Evolutionary conservation across 768 basidiomycete genomes (phyloP).

Genomic region (Mycena albidolilacea): DNA sequence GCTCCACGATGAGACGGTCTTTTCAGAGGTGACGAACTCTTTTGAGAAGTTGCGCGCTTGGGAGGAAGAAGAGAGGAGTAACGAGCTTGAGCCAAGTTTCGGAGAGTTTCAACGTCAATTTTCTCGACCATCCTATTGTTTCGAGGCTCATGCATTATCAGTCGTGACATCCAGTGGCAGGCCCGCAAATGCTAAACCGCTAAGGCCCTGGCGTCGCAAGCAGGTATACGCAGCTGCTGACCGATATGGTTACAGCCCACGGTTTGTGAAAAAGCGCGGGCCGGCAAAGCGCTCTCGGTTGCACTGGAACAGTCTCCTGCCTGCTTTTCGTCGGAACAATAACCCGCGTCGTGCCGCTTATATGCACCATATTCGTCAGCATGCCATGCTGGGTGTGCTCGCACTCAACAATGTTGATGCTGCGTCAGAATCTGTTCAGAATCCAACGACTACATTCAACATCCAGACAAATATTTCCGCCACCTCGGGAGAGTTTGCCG

Average conservation of each 20-base stretch:
- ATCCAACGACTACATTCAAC: too few relatives aligned
- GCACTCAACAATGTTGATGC: background rate
- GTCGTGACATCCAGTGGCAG: background rate
- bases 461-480: too few relatives aligned
- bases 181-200: background rate
- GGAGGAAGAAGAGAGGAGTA: background rate
- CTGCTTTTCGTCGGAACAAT: background rate
- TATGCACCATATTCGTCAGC: background rate
- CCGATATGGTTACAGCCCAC: conserved; percentile 4
- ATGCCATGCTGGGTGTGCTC: background rate
- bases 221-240: background rate
- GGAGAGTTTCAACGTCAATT: background rate
- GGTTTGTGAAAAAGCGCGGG: conserved; percentile 12
- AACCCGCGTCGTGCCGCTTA: background rate
- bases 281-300: background rate
- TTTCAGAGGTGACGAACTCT: background rate
- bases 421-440: background rate
- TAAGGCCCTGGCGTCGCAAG: conserved; percentile 9
- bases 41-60: background rate
- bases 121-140: background rate
- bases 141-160: background rate
- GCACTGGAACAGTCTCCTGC: background rate
- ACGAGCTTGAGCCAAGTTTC: background rate
- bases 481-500: too few relatives aligned
- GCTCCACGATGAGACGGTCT: background rate